Conservation (phyloP, 192 early-diverging fungal species). For the Kappamyces sp. region DNA sequence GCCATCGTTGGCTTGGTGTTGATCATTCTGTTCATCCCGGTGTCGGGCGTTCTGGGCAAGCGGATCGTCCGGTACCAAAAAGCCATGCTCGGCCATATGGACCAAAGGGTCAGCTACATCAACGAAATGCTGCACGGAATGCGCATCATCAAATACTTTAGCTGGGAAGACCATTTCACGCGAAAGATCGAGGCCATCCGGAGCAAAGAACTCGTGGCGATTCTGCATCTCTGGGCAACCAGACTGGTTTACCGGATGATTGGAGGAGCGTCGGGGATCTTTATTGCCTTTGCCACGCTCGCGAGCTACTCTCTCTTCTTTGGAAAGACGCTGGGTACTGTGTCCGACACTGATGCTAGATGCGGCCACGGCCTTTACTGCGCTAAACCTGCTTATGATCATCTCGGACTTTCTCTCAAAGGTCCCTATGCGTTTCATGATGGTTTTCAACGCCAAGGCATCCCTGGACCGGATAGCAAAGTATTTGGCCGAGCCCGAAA, state of each 20-base stretch:
- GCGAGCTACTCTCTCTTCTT: constrained; percentile 40
- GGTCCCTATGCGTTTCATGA: constrained; percentile 23
- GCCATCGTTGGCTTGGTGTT: constrained; percentile 32
- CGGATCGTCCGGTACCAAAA: constrained; percentile 23
- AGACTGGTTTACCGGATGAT: constrained; percentile 8
- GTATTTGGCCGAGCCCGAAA: constrained; percentile 22
- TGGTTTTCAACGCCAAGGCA: constrained; percentile 42
- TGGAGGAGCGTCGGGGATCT: constrained; percentile 2
- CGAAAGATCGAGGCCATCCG: constrained; percentile 23
- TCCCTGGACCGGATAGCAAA: constrained; percentile 41
- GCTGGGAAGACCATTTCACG: constrained; percentile 40
- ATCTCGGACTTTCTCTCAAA: constrained; percentile 16
- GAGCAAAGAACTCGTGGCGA: constrained; percentile 20
- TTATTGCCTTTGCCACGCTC: constrained; percentile 46
- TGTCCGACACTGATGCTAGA: not conserved
- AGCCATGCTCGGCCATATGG: constrained; percentile 29
- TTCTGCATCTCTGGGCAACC: constrained; percentile 17
- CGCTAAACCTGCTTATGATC: constrained; percentile 25
- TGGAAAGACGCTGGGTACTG: constrained; percentile 21
- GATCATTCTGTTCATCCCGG: constrained; percentile 24
- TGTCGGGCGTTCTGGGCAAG: constrained; percentile 17
- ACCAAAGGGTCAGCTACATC: constrained; percentile 73
- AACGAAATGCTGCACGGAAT: constrained; percentile 89
- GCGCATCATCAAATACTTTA: constrained; percentile 83
- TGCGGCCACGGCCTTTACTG: constrained; percentile 38